Percentiles rank a stretch among this genome's conserved stretches.
phyloP scores from a whole-genome alignment of 2,329 filamentous ascomycete genomes.

The Dactylonectria estremocensis region DNA sequence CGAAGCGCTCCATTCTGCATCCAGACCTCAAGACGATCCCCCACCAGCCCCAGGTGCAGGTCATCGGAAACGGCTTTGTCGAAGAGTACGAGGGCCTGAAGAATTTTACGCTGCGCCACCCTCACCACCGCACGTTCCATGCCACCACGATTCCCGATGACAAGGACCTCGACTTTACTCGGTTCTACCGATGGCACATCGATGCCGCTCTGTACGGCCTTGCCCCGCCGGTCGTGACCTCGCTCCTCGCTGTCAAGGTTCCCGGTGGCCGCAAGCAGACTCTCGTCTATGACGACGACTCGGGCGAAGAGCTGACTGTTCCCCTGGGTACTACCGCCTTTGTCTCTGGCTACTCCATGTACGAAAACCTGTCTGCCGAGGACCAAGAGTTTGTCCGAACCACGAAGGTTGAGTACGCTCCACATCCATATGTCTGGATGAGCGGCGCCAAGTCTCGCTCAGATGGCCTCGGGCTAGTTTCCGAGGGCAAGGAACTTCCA shows the following conservation, averaged over 20 bases:
- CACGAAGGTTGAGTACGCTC: conserved; percentile 80
- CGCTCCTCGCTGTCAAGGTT: conserved; percentile 81
- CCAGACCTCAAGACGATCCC: conserved; percentile 87
- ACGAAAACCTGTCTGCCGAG: conserved; percentile 73
- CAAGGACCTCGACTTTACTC: conserved; percentile 66
- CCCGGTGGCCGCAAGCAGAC: conserved; percentile 77
- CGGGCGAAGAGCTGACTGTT: conserved; percentile 75
- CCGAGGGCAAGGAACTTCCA: conserved; percentile 75
- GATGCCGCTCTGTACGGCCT: conserved; percentile 84
- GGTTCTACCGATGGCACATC: conserved; percentile 86
- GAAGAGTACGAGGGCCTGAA: conserved; percentile 78
- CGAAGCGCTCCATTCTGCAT: conserved; percentile 76
- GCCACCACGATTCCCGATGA: conserved; percentile 70
- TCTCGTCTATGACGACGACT: conserved; percentile 81
- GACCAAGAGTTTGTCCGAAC: conserved; percentile 78
- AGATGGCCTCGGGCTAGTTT: conserved; percentile 80
- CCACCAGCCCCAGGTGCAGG: conserved; percentile 81
- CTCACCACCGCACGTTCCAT: conserved; percentile 85
- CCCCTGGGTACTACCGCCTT: conserved; percentile 85
- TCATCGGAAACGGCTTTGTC: conserved; percentile 83
- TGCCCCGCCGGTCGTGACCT: conserved; percentile 81
- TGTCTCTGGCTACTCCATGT: conserved; percentile 80
- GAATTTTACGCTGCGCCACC: conserved; percentile 79
- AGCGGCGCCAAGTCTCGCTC: conserved; percentile 75
- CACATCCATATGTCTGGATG: conserved; percentile 90